Conservation (phyloP, 176 grass and related monocot genomes). For the Musa acuminata region DNA sequence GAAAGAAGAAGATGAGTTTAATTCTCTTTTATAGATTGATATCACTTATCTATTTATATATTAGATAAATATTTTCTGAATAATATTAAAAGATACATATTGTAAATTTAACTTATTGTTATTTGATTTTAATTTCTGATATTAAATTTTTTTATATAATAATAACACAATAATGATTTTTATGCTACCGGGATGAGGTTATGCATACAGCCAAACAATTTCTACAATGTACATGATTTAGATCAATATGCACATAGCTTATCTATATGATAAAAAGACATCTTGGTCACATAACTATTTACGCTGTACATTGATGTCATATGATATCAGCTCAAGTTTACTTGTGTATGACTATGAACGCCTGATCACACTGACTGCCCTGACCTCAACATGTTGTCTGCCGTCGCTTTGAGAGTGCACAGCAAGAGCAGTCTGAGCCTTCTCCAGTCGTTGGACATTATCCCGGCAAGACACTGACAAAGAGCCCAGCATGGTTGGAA, state of each 20-base stretch:
- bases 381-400: constrained; percentile 48
- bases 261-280: background rate
- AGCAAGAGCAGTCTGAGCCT: constrained; percentile 37
- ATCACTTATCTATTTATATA: too few relatives aligned
- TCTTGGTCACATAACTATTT: background rate
- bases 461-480: constrained; percentile 31
- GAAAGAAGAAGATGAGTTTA: too few relatives aligned
- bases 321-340: background rate
- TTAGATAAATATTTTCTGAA: too few relatives aligned
- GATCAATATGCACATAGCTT: background rate
- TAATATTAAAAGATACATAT: too few relatives aligned
- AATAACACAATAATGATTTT: too few relatives aligned
- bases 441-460: constrained; percentile 25
- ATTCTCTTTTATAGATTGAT: too few relatives aligned
- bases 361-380: constrained; percentile 44
- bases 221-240: background rate
- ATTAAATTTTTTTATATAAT: too few relatives aligned
- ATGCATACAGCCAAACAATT: too few relatives aligned
- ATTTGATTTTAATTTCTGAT: too few relatives aligned
- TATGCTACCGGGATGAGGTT: too few relatives aligned
- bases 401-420: constrained; percentile 40
- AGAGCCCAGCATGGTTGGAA: constrained; percentile 42
- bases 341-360: constrained; percentile 4
- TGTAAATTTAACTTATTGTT: too few relatives aligned
- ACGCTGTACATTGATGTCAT: background rate